Evolutionary conservation across 208 protist genomes (phyloP), one percentile per base, ranked within the genome.

Genomic region (Crithidia bombi): DNA sequence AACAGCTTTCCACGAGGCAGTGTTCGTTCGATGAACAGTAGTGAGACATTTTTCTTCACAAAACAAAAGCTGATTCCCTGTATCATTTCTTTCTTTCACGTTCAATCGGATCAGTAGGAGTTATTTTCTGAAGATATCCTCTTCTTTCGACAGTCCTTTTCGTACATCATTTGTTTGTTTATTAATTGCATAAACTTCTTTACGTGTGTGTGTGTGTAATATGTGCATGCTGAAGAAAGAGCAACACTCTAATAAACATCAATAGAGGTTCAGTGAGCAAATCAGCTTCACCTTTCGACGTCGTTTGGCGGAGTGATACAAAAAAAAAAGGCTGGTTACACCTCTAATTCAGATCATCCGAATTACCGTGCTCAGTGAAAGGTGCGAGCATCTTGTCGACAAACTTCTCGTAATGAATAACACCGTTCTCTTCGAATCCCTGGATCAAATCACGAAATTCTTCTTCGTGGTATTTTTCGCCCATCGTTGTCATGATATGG

Each of bases 401-500:
- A 80, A 97, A 89, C 28, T 92, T 86, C 50, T 95, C 90, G 68
- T 97, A 97, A 62, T 94, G 88, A 74, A 97, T 94, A 19, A 93
- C 79, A 43, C 93, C 93, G 80, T 91, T 86, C 10, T 96, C 88
- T 15, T 96, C 90, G 65, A 97, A 97, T 0, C 93, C 92, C 55
- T 95, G 85, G 74, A 98, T 96, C 12, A 98, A 56, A 54, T 97
- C 92, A 43, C 89, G 82, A 49, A 97, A 94, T 56, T 99, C 96
- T 38, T 98, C 95, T 44, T 98, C 95, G 55, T 90, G 89, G 66
- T 98, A 95, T 73, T 98, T 98, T 73, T 99, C 97, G 30, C 98
- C 98, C 79, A 99, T 90, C 19, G 95, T 98, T 2, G 95, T 98
- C 93, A 99, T 98, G 43, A 99, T 97, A 67, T 98, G 95, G 36